A percentile compares a stretch with the other conserved stretches of the same genome.
These are phyloP conservation scores for Talaromyces atroroseus DNA, from an alignment of 2,329 filamentous ascomycete species.

Conservation along the genomic window DNA sequence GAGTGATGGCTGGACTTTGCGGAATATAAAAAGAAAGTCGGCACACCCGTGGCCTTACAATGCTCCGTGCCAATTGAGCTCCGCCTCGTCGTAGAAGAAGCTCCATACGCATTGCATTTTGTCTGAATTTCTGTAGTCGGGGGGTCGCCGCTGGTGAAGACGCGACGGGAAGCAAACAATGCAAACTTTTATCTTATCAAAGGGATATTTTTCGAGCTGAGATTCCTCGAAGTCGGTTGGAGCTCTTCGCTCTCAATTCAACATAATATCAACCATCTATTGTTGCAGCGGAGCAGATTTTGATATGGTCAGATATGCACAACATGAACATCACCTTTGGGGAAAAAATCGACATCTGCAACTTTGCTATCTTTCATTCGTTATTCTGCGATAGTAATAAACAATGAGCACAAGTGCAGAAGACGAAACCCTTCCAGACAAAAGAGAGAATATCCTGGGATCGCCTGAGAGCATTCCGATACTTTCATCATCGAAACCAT, in stretches of 20 bases:
- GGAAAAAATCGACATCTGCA: not conserved
- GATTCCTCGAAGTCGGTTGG: too few relatives aligned
- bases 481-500: conserved; percentile 1
- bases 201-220: not conserved
- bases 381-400: not conserved
- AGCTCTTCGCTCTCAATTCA: not conserved
- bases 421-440: conserved; percentile 5
- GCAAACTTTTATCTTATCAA: conserved; percentile 32
- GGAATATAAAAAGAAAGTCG: conserved; percentile 21
- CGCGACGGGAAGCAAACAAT: conserved; percentile 27
- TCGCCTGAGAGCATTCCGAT: not conserved
- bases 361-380: not conserved
- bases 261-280: not conserved
- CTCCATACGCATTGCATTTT: conserved; percentile 25
- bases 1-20: conserved; percentile 19
- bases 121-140: not conserved
- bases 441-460: not conserved
- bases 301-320: not conserved
- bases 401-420: conserved; percentile 34
- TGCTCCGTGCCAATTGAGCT: conserved; percentile 16
- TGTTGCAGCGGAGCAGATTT: not conserved
- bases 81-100: conserved; percentile 23
- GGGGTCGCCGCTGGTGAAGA: not conserved
- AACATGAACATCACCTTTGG: not conserved
- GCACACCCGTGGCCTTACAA: conserved; percentile 9